A percentile compares a stretch with the other conserved stretches of the same genome.
These are phyloP conservation scores for Penicillium robsamsonii DNA, from an alignment of 495 filamentous ascomycete species.

Conservation along the genomic window DNA sequence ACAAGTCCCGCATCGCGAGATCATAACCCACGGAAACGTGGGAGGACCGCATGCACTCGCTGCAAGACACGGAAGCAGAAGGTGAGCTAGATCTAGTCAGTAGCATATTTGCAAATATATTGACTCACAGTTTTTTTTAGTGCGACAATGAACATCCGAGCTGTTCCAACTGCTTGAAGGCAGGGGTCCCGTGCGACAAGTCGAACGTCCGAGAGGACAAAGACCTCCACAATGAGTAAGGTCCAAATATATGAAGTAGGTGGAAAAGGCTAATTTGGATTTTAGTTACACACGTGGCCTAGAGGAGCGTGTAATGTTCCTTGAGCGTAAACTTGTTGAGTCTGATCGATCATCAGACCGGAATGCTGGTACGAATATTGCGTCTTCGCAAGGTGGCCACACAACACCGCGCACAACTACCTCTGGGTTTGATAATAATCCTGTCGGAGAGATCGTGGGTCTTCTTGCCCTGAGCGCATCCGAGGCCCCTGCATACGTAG, in stretches of 20 bases:
- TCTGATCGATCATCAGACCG: conserved; percentile 19
- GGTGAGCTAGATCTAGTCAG: conserved; percentile 17
- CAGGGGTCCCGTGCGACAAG: conserved; percentile 48
- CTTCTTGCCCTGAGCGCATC: conserved; percentile 49
- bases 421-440: conserved; percentile 37
- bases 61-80: conserved; percentile 54
- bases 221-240: conserved; percentile 44
- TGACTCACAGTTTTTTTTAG: conserved; percentile 13
- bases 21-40: conserved; percentile 50
- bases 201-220: conserved; percentile 44
- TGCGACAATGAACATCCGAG: conserved; percentile 47
- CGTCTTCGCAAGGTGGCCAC: conserved; percentile 24
- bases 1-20: conserved; percentile 28
- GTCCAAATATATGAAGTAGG: background rate
- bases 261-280: background rate
- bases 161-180: conserved; percentile 52
- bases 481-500: conserved; percentile 53
- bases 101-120: background rate
- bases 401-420: conserved; percentile 23
- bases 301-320: conserved; percentile 47
- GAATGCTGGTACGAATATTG: conserved; percentile 16
- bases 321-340: conserved; percentile 40
- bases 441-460: conserved; percentile 51
- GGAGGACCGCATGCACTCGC: conserved; percentile 50
- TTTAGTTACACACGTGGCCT: conserved; percentile 46